Evolutionary conservation across 805 yeast genomes (phyloP), one percentile per base, ranked within the genome.

Genomic region (Metschnikowia lochheadii): DNA sequence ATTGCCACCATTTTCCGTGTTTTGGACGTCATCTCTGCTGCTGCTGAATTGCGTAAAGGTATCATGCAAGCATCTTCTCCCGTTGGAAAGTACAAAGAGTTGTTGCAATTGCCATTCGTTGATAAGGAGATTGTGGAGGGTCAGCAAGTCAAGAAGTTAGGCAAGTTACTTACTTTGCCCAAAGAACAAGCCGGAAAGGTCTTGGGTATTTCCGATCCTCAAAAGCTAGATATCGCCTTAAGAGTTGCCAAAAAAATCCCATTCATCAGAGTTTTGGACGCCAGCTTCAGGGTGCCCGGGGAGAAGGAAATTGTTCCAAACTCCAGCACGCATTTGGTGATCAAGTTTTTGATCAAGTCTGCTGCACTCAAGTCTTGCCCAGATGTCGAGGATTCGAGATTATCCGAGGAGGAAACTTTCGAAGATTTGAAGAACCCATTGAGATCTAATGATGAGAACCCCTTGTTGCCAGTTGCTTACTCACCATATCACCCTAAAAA

Each of bases 261-360:
- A 40, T 68, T 75, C 42, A 67, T 91, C 45, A 81, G 85, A 60
- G 71, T 90, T 14, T 56, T 90, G 29, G 80, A 79, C 46, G 84
- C 95, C 40, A 81, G 80, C 51, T 89, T 89, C 69, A 77, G 79
- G 55, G 96, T 92, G 40, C 92, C 96, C 3, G 98, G 98, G 33
- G 97, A 91, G 72, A 64, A 68, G 14, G 72, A 72, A 31, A 83
- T 87, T 29, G 85, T 96, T 26, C 76, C 79, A 23, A 49, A 56
- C 45, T 81, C 97, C 1, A 78, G 79, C 44, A 83, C 89, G 7
- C 91, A 89, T 67, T 72, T 95, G 52, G 83, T 82, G 31, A 56
- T 94, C 21, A 89, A 91, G 67, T 85, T 87, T 51, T 66, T 88
- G 40, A 81, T 89, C 37, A 83, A 84, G 59, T 87, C 96, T 2